A percentile compares a stretch with the other conserved stretches of the same genome.
phyloP scores from a whole-genome alignment of 164 flowering plant species.

The Liriodendron chinense region DNA sequence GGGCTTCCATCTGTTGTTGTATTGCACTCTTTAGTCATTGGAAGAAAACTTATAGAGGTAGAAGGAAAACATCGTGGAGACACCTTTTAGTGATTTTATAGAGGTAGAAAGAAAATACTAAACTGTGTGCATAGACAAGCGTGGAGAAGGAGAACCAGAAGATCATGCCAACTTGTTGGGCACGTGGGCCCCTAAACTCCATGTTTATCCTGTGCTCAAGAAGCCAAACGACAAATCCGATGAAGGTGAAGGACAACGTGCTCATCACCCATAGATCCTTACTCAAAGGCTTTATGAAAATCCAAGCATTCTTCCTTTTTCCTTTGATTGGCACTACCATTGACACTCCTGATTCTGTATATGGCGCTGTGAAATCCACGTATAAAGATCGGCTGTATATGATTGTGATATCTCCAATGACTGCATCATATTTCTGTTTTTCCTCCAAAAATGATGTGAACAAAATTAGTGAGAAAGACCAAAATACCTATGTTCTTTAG shows the following conservation, averaged over 20 bases:
- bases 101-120: neutral
- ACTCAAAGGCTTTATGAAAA: slow-evolving; percentile 35
- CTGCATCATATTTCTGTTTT: slow-evolving; percentile 30
- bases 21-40: neutral
- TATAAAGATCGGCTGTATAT: slow-evolving; percentile 20
- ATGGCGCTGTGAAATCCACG: slow-evolving; percentile 33
- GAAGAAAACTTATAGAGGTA: neutral
- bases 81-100: too few species aligned
- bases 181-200: slow-evolving; percentile 21
- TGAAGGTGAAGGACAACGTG: slow-evolving; percentile 29
- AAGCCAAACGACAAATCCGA: slow-evolving; percentile 47
- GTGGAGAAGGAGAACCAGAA: slow-evolving; percentile 60
- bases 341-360: slow-evolving; percentile 18
- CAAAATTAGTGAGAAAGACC: neutral
- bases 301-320: slow-evolving; percentile 12
- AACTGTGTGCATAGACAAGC: slow-evolving; percentile 46
- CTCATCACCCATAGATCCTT: slow-evolving; percentile 40
- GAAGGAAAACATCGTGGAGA: neutral
- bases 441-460: neutral
- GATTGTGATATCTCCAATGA: slow-evolving; percentile 35
- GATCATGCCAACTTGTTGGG: slow-evolving; percentile 33
- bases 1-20: too few species aligned
- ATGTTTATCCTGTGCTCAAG: slow-evolving; percentile 49
- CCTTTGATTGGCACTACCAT: slow-evolving; percentile 17
- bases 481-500: neutral